Evolutionary conservation across 169 alveolate species (phyloP), one percentile per base, ranked within the genome.

Genomic region (Eimeria falciformis): DNA sequence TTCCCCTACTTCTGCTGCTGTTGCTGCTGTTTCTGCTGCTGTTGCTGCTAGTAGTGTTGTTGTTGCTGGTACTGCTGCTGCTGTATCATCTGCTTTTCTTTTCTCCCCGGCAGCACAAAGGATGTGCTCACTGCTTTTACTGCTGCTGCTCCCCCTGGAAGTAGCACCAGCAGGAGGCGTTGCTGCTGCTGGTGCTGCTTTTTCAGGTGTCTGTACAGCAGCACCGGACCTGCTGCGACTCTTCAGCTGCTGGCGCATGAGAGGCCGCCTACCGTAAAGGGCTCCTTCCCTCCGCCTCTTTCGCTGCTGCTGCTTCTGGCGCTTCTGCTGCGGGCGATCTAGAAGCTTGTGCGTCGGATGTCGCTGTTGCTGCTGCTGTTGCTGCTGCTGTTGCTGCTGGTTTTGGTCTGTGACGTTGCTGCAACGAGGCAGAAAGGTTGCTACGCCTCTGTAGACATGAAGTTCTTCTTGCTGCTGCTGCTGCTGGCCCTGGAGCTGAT

Each of bases 401-500:
- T 5, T 73, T 29, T 21, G 40, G 83, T 58, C 40, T 21, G 62
- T 0, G 18, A 5, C 40, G 83, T 23, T 73, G 58, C 83, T 40
- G 83, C 83, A 73, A 4, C n/a, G 86, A 45, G 86, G 9, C 29
- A 46, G 33, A 47, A n/a, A 11, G 66, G 66, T 5, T 45, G 66
- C 1, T 43, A 2, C 50, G 46, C 86, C 68, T n/a, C n/a, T n/a
- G n/a, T n/a, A n/a, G n/a, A n/a, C n/a, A n/a, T 77, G 86, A 23
- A 46, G 45, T 58, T 43, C 47, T 47, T 33, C 62, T 23, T 77
- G 86, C 23, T n/a, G 47, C 46, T 27, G 68, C 45, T 77, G 62
- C 46, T 77, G 86, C 68, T 77, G 69, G 62, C 53, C 33, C 66
- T 77, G 86, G 69, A 77, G 37, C 37, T 43, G 65, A 37, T 73